A percentile compares a stretch with the other conserved stretches of the same genome.
These are phyloP conservation scores for Plantago lanceolata DNA, from an alignment of 305 asterid genomes.

Conservation along the genomic window DNA sequence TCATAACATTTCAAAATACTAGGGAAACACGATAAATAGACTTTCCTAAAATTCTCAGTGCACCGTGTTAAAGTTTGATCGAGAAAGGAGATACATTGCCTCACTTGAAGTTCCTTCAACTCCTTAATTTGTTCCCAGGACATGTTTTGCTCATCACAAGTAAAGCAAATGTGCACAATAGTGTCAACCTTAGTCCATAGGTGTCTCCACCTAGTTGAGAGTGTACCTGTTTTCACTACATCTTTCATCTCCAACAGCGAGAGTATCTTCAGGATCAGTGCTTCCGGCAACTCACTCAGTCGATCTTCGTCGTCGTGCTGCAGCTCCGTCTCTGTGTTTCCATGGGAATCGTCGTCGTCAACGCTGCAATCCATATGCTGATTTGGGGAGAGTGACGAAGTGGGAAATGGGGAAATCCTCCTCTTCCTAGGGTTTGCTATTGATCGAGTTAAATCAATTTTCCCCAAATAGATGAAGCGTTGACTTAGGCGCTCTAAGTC, in stretches of 20 bases:
- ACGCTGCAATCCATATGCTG: no score
- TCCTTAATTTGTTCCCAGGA: not conserved
- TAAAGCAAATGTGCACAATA: not conserved
- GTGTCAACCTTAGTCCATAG: not conserved
- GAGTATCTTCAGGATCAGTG: not conserved
- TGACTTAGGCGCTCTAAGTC: no score
- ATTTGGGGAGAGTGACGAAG: no score
- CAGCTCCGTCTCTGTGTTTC: not conserved
- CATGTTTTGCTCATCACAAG: not conserved
- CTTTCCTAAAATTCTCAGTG: not conserved
- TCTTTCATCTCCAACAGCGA: not conserved
- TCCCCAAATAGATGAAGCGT: no score
- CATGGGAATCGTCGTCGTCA: not conserved
- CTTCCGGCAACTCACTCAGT: not conserved
- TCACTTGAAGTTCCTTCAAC: not conserved
- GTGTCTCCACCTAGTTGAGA: not conserved
- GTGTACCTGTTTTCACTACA: not conserved
- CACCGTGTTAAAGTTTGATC: not conserved
- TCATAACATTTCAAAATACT: not conserved
- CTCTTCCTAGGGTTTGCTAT: no score
- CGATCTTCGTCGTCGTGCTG: not conserved
- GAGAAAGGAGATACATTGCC: not conserved
- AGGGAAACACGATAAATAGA: not conserved
- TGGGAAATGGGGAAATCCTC: no score
- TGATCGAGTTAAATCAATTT: no score